These are phyloP conservation scores for Sporopachydermia cereana DNA, from an alignment of 1,139 yeast genomes.

Conservation along the genomic window DNA sequence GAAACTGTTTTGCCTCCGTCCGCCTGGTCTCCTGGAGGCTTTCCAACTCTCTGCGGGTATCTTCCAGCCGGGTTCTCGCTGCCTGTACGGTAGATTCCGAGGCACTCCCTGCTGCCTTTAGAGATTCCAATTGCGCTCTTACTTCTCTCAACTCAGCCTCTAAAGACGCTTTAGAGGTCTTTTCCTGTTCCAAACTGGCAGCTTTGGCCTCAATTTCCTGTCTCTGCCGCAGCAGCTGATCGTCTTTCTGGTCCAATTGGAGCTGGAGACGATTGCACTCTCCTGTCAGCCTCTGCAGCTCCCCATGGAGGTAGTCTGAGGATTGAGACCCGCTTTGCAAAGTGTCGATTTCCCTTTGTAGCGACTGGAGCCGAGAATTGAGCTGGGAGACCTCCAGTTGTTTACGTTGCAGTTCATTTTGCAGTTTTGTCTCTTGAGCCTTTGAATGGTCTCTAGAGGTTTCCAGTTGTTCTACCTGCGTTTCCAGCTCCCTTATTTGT, in stretches of 20 bases:
- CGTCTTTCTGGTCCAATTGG: slow-evolving; percentile 15
- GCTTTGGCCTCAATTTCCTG: slow-evolving; percentile 9
- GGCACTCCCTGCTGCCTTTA: slow-evolving; percentile 4
- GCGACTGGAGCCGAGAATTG: slow-evolving; percentile 10
- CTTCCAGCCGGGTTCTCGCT: slow-evolving; percentile 7
- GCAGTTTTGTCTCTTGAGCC: slow-evolving; percentile 11
- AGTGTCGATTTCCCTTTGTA: slow-evolving; percentile 7
- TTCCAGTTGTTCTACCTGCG: not conserved
- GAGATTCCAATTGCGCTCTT: not conserved
- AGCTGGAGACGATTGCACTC: slow-evolving; percentile 16
- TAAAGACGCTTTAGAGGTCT: slow-evolving; percentile 14
- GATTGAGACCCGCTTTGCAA: slow-evolving; percentile 1
- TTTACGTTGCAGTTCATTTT: slow-evolving; percentile 10
- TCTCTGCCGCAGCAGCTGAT: slow-evolving; percentile 9
- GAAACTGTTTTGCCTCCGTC: slow-evolving; percentile 22
- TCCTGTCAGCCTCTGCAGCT: slow-evolving; percentile 14
- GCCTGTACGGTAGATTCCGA: slow-evolving; percentile 11
- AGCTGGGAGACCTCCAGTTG: slow-evolving; percentile 9
- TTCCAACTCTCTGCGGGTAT: not conserved
- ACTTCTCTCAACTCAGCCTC: not conserved
- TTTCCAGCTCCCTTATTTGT: slow-evolving; percentile 12
- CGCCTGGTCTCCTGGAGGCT: slow-evolving; percentile 11
- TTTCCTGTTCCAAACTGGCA: slow-evolving; percentile 12
- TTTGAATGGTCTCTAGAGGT: slow-evolving; percentile 10
- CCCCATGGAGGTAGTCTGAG: slow-evolving; percentile 14